These are phyloP conservation scores for Colletotrichum tanaceti DNA, from an alignment of 2,329 filamentous ascomycete species.

Conservation along the genomic window DNA sequence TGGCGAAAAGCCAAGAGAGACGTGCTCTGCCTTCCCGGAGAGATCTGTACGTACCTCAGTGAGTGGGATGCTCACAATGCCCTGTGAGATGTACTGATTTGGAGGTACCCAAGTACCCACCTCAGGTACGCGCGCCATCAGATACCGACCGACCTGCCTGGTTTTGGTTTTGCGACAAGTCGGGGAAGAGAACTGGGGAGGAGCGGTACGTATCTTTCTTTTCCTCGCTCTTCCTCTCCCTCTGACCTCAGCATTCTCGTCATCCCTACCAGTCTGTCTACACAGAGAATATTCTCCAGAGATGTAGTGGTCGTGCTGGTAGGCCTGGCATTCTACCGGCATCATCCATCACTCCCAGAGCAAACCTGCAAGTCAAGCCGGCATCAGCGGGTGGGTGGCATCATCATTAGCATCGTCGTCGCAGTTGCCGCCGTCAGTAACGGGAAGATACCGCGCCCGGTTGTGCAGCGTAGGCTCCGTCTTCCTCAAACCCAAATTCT, in stretches of 20 bases:
- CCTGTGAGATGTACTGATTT: too few relatives aligned
- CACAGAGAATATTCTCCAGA: too few relatives aligned
- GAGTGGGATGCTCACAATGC: background rate
- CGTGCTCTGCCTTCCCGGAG: slow-evolving; percentile 38
- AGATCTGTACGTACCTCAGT: slow-evolving; percentile 24
- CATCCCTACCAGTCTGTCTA: background rate
- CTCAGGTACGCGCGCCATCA: slow-evolving; percentile 17
- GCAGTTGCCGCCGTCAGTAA: background rate
- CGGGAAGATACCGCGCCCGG: slow-evolving; percentile 18
- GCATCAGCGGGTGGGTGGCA: background rate
- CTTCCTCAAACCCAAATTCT: slow-evolving; percentile 5
- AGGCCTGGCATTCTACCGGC: background rate
- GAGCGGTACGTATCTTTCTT: background rate
- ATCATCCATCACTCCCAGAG: slow-evolving; percentile 5
- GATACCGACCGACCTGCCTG: slow-evolving; percentile 11
- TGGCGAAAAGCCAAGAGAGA: slow-evolving; percentile 35
- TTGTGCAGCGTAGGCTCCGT: background rate
- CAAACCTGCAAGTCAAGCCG: background rate
- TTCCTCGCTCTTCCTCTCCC: background rate
- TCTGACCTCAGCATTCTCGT: background rate
- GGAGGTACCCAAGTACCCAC: slow-evolving; percentile 3
- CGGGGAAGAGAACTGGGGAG: slow-evolving; percentile 15
- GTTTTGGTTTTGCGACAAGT: slow-evolving; percentile 12
- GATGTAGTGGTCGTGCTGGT: background rate
- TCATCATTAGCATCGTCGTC: background rate